Percentiles rank a stretch among this genome's conserved stretches.
Evolutionary conservation across 1,284 basidiomycete species (phyloP).

Genomic region (Coniferiporia sulphurascens): DNA sequence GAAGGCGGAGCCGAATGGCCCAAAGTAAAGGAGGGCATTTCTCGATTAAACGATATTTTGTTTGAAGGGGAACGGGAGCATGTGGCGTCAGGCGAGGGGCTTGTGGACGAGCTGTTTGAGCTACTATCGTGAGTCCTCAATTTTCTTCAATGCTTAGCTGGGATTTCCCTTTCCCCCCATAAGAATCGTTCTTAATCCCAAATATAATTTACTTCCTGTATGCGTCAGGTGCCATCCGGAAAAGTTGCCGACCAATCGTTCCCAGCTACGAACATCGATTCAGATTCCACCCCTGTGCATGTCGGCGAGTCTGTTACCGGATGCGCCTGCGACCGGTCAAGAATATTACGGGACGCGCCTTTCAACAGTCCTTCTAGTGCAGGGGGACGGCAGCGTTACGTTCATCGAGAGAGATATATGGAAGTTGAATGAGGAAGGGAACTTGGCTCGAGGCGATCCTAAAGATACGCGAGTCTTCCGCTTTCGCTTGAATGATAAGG

Average conservation of each 20-base stretch:
- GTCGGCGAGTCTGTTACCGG: not conserved
- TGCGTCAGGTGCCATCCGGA: not conserved
- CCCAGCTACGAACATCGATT: slow-evolving; percentile 11
- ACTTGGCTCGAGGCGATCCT: slow-evolving; percentile 6
- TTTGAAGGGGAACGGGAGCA: slow-evolving; percentile 24
- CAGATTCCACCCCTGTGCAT: slow-evolving; percentile 11
- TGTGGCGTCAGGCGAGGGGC: slow-evolving; percentile 38
- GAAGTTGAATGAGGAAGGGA: slow-evolving; percentile 24
- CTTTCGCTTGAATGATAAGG: not conserved
- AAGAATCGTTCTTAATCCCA: too few relatives aligned
- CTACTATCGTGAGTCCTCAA: slow-evolving; percentile 46
- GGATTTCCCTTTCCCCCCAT: too few relatives aligned
- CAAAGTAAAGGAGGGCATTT: slow-evolving; percentile 58
- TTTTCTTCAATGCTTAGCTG: too few relatives aligned
- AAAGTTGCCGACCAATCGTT: slow-evolving; percentile 13
- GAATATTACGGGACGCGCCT: slow-evolving; percentile 62
- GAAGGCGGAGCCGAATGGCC: slow-evolving; percentile 57
- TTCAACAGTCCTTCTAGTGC: slow-evolving; percentile 66
- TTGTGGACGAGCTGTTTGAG: slow-evolving; percentile 54
- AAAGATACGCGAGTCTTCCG: slow-evolving; percentile 8
- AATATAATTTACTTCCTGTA: too few relatives aligned
- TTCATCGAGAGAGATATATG: slow-evolving; percentile 74
- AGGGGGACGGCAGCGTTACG: slow-evolving; percentile 50
- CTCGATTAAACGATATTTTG: slow-evolving; percentile 40
- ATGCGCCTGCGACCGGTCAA: slow-evolving; percentile 9